Evolutionary conservation across 2,329 filamentous ascomycete species (phyloP).

Genomic region (Chalara sp.): DNA sequence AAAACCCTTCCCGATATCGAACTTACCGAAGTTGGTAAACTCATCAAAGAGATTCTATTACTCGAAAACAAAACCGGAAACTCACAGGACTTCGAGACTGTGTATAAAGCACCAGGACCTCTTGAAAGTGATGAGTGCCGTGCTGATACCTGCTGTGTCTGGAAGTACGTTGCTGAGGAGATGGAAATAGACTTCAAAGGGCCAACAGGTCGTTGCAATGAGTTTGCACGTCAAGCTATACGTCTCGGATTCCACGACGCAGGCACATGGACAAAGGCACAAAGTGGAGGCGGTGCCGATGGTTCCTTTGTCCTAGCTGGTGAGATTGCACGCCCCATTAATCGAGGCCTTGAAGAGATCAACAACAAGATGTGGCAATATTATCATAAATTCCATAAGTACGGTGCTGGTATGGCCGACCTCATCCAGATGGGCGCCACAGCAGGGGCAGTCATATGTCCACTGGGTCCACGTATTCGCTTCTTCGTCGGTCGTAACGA

Average conservation of each 20-base stretch:
- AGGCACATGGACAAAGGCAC: constrained; percentile 34
- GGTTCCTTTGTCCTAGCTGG: constrained; percentile 36
- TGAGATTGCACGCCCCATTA: constrained; percentile 33
- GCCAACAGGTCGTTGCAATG: constrained; percentile 29
- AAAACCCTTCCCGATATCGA: no score
- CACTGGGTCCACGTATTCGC: constrained; percentile 44
- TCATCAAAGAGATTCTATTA: no score
- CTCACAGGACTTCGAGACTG: no score
- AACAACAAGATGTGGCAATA: constrained; percentile 29
- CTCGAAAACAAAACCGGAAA: no score
- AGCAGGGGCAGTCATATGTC: constrained; percentile 33
- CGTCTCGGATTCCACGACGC: constrained; percentile 44
- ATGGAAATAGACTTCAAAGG: constrained; percentile 9
- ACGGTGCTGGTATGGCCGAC: constrained; percentile 43
- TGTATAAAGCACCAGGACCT: no score
- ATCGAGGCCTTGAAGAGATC: constrained; percentile 41
- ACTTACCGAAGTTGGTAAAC: no score
- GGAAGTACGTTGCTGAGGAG: constrained; percentile 11
- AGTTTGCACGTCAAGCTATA: constrained; percentile 36
- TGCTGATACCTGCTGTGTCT: constrained; percentile 13
- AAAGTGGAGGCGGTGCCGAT: constrained; percentile 36
- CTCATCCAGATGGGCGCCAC: constrained; percentile 41
- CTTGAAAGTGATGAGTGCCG: neutral
- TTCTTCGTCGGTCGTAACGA: constrained; percentile 47
- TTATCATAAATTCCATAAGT: constrained; percentile 30